Evolutionary conservation across 169 alveolate genomes (phyloP).

Genomic region (Miamiensis avidus): DNA sequence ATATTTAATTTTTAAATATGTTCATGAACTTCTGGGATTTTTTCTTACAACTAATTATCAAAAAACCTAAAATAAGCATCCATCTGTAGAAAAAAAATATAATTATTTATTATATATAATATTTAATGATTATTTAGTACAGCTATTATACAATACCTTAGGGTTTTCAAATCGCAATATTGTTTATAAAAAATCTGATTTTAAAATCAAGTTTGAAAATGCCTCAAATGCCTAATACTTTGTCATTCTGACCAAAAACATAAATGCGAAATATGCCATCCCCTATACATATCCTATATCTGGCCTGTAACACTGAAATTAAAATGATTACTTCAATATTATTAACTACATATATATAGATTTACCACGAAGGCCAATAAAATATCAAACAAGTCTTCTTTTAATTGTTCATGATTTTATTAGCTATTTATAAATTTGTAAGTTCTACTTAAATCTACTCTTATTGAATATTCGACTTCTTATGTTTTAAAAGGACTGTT

Average conservation of each 20-base stretch:
- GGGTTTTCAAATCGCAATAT: conserved; percentile 12
- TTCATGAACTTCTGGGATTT: not conserved
- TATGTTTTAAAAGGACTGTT: conserved; percentile 8
- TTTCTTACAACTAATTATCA: no score
- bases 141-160: not conserved
- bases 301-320: conserved; percentile 4
- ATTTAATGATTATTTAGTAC: no score
- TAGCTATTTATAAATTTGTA: conserved; percentile 23
- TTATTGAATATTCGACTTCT: conserved; percentile 5
- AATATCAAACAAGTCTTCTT: conserved; percentile 28
- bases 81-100: not conserved
- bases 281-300: conserved; percentile 41
- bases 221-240: conserved; percentile 24
- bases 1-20: not conserved
- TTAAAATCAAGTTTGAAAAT: conserved; percentile 16
- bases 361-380: conserved; percentile 12
- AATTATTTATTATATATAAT: no score
- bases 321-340: not conserved
- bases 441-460: conserved; percentile 26
- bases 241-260: conserved; percentile 26
- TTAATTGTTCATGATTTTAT: conserved; percentile 8
- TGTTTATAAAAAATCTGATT: conserved; percentile 6
- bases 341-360: not conserved
- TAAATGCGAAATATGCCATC: conserved; percentile 29
- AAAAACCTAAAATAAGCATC: not conserved